A percentile compares a stretch with the other conserved stretches of the same genome.
These are phyloP conservation scores for Lepraria neglecta DNA, from an alignment of 495 filamentous ascomycete species.

Conservation along the genomic window DNA sequence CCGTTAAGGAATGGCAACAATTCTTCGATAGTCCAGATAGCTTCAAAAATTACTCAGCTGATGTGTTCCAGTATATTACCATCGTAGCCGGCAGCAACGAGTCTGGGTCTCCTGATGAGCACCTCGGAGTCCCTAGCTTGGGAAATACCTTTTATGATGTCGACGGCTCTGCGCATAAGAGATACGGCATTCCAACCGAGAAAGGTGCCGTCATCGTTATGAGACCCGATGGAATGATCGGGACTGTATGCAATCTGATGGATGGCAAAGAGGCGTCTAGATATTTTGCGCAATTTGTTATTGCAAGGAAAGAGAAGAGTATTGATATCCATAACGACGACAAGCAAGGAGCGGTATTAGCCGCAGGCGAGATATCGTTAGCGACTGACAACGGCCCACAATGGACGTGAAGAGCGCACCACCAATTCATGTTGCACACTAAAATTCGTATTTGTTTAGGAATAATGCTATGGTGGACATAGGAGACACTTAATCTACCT, in stretches of 20 bases:
- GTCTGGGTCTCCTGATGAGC: conserved; percentile 13
- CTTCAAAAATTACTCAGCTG: neutral
- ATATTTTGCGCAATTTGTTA: conserved; percentile 18
- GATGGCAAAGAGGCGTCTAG: conserved; percentile 3
- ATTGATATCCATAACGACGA: neutral
- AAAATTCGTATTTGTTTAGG: no score
- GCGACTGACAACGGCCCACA: no score
- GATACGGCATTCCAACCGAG: conserved; percentile 45
- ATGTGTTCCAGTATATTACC: conserved; percentile 14
- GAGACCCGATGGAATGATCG: conserved; percentile 42
- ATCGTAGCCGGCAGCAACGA: conserved; percentile 17
- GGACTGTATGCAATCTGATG: conserved; percentile 14
- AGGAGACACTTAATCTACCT: no score
- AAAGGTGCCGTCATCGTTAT: conserved; percentile 45
- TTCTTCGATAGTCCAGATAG: conserved; percentile 5
- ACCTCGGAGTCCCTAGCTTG: conserved; percentile 11
- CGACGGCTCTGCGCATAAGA: conserved; percentile 51
- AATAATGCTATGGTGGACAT: no score
- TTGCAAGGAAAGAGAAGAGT: neutral
- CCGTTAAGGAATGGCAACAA: neutral
- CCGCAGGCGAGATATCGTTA: no score
- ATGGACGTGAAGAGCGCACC: no score
- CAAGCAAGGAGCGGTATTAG: no score
- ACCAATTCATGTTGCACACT: no score
- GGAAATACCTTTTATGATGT: conserved; percentile 46